A percentile compares a stretch with the other conserved stretches of the same genome.
Conservation (phyloP, 805 yeast genomes). For the Candida stauntonica region DNA sequence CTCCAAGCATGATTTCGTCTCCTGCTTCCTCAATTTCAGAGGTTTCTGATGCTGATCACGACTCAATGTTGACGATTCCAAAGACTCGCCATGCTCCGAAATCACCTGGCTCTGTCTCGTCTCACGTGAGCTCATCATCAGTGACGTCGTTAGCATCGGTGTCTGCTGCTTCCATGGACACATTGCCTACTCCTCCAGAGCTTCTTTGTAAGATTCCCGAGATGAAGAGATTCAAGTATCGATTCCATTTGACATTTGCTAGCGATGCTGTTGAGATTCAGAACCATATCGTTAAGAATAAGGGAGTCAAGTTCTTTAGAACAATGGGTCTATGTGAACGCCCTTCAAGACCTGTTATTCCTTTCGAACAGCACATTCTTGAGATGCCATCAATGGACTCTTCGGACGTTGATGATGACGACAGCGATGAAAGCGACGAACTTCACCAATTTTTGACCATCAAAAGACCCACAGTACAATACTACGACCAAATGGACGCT, state of each 20-base stretch:
- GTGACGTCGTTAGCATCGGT: slow-evolving; percentile 3
- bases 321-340: not conserved
- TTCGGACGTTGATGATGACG: slow-evolving; percentile 1
- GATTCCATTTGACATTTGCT: slow-evolving; percentile 42
- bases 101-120: slow-evolving; percentile 8
- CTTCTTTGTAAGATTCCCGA: slow-evolving; percentile 41
- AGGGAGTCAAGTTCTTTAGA: slow-evolving; percentile 19
- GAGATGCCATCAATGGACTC: no score
- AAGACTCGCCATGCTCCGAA: not conserved
- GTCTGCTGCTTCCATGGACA: slow-evolving; percentile 20
- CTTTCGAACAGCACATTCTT: slow-evolving; percentile 10
- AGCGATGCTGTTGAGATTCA: slow-evolving; percentile 34
- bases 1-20: slow-evolving; percentile 14
- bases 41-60: slow-evolving; percentile 20
- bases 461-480: not conserved
- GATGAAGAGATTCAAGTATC: slow-evolving; percentile 40
- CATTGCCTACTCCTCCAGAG: slow-evolving; percentile 40
- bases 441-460: slow-evolving; percentile 10
- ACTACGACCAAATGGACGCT: not conserved
- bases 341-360: slow-evolving; percentile 13
- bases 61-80: slow-evolving; percentile 3
- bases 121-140: slow-evolving; percentile 8
- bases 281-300: slow-evolving; percentile 23
- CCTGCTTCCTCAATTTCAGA: slow-evolving; percentile 22
- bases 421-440: slow-evolving; percentile 11